Conservation (phyloP, 2,329 filamentous ascomycete species). For the Colletotrichum karsti region DNA sequence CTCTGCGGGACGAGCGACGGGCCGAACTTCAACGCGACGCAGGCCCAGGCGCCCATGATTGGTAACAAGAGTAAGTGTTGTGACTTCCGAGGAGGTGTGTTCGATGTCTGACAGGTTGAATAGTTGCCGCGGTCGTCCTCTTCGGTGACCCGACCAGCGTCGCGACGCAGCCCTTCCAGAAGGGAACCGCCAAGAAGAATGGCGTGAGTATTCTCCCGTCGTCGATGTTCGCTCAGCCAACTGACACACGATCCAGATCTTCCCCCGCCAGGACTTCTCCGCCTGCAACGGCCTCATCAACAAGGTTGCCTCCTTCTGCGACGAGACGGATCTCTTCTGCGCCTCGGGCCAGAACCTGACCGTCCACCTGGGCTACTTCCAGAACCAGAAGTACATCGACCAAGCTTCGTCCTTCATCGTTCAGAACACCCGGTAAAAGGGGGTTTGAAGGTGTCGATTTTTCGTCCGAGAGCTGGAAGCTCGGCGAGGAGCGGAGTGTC, state of each 20-base stretch:
- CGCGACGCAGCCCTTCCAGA: slow-evolving; percentile 43
- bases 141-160: slow-evolving; percentile 52
- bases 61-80: slow-evolving; percentile 42
- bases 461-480: slow-evolving; percentile 12
- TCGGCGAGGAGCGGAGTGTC: neutral
- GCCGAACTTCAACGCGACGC: slow-evolving; percentile 36
- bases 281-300: neutral
- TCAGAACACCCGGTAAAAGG: neutral
- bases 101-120: neutral
- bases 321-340: slow-evolving; percentile 21
- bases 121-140: slow-evolving; percentile 49
- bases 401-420: slow-evolving; percentile 2
- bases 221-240: accelerated
- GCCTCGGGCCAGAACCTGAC: slow-evolving; percentile 24
- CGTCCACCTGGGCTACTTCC: slow-evolving; percentile 23
- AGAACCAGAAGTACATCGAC: slow-evolving; percentile 10
- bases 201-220: slow-evolving; percentile 41
- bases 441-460: neutral
- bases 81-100: accelerated
- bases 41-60: slow-evolving; percentile 36
- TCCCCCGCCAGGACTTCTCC: slow-evolving; percentile 15
- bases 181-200: slow-evolving; percentile 44
- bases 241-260: slow-evolving; percentile 3
- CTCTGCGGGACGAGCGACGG: slow-evolving; percentile 44
- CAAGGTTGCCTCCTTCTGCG: slow-evolving; percentile 19